Base-by-base conservation (phyloP, 495 filamentous ascomycete genomes). In the Penicillium herquei region DNA sequence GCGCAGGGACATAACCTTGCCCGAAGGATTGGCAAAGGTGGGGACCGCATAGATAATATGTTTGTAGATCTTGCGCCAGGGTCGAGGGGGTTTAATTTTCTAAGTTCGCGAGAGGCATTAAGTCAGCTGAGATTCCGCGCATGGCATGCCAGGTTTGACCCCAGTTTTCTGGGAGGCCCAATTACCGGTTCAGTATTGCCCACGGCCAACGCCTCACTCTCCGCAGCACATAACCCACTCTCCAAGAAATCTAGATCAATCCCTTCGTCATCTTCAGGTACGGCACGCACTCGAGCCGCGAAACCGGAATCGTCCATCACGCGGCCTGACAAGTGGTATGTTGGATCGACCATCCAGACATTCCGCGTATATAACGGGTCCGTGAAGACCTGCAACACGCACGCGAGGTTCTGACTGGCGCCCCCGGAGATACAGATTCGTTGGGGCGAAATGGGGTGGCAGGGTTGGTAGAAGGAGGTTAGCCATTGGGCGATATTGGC, bases 11-110 rank as follows among this genome's bases (percentile, higher is more conserved):
- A 90, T 88, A 1, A 87, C 90, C 56, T 84, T 84, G 5, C 82
- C 85, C 0, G 87, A 88, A 0, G 92, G 92, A 61, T 96, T 96
- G 34, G 86, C 81, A 65, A 88, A 92, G 0, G 89, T 92, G 0
- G 92, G 88, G 5, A 91, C 88, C 16, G 80, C 82, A 64, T 97
- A 97, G 60, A 97, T 85, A 57, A 96, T 64, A 64, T 94, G 89
- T 32, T 82, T 83, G 70, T 96, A 96, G 54, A 87, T 81, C 63
- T 89, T 92, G 48, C 70, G 72, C 76, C 73, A 81, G 21, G 78
- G 70, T 49, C 71, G 66, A 3, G 58, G 34, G 3, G 72, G 67
- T 61, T 80, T 81, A 56, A 70, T 55, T 56, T 59, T 66, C 73
- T 79, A 51, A 51, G n/a, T 21, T 4, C 1, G 21, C 1, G 21